Conservation (phyloP, 495 filamentous ascomycete species). For the Astrothelium macrocarpum region DNA sequence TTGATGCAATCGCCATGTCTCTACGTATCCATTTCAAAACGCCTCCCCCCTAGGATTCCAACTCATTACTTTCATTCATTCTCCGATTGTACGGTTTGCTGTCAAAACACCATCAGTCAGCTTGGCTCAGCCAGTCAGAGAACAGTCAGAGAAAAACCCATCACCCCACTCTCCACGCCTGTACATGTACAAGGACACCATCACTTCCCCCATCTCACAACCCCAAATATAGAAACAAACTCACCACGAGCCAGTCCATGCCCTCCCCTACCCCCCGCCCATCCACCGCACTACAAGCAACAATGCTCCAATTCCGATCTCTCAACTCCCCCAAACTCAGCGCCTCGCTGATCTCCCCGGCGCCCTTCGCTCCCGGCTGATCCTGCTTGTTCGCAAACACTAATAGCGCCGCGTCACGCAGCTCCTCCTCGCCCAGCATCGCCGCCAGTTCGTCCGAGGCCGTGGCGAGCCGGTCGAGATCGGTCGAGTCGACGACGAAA, state of each 20-base stretch:
- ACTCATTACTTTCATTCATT: not conserved
- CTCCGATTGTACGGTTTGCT: conserved; percentile 4
- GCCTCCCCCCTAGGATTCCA: not conserved
- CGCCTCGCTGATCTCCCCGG: conserved; percentile 91
- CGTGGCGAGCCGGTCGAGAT: conserved; percentile 87
- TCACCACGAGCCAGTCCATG: conserved; percentile 98
- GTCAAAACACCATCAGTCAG: not conserved
- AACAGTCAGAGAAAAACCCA: not conserved
- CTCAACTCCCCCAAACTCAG: conserved; percentile 79
- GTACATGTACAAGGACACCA: not conserved
- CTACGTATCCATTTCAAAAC: not conserved
- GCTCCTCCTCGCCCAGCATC: conserved; percentile 94
- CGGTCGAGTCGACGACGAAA: conserved; percentile 95
- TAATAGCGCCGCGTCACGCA: conserved; percentile 80
- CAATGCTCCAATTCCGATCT: conserved; percentile 98
- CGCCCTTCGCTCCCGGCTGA: conserved; percentile 92
- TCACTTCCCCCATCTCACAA: not conserved
- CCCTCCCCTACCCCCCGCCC: conserved; percentile 89
- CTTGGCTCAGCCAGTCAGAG: not conserved
- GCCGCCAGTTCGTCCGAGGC: conserved; percentile 86
- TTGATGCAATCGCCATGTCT: not conserved
- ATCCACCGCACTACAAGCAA: conserved; percentile 92
- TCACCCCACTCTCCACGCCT: not conserved
- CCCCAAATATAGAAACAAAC: conserved; percentile 30
- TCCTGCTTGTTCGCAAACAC: conserved; percentile 99